Percentiles rank a stretch among this genome's conserved stretches.
Conservation (phyloP, 208 protist species). For the Kentomonas sorsogonicus region DNA sequence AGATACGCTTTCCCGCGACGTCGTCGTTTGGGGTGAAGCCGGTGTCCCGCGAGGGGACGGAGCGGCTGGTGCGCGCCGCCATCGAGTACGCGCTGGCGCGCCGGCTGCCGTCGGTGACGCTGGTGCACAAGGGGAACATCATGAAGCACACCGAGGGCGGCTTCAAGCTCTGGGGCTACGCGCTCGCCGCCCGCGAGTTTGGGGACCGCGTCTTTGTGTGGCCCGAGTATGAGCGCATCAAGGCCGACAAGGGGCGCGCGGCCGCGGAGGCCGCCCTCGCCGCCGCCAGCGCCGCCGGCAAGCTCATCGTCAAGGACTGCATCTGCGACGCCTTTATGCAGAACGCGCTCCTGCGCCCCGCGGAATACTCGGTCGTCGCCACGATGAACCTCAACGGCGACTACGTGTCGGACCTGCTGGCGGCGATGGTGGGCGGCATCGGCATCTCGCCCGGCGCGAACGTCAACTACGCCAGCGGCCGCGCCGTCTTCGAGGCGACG, state of each 20-base stretch:
- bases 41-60: slow-evolving; percentile 36
- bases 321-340: slow-evolving; percentile 51
- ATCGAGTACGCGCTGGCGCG: slow-evolving; percentile 40
- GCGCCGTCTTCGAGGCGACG: slow-evolving; percentile 50
- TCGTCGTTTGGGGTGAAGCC: slow-evolving; percentile 46
- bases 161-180: slow-evolving; percentile 48
- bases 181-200: slow-evolving; percentile 34
- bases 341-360: slow-evolving; percentile 38
- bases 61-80: slow-evolving; percentile 41
- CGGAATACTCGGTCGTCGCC: slow-evolving; percentile 39
- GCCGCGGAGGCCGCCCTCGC: slow-evolving; percentile 22
- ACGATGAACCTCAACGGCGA: slow-evolving; percentile 54
- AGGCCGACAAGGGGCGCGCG: slow-evolving; percentile 27
- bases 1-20: slow-evolving; percentile 35
- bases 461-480: slow-evolving; percentile 48
- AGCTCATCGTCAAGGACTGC: slow-evolving; percentile 51
- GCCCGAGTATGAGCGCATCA: slow-evolving; percentile 29
- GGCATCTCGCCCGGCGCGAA: slow-evolving; percentile 56
- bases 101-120: slow-evolving; percentile 35
- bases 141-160: slow-evolving; percentile 57
- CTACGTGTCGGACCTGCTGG: slow-evolving; percentile 55
- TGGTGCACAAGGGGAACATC: slow-evolving; percentile 62
- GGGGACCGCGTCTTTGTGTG: slow-evolving; percentile 20
- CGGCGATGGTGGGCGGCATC: slow-evolving; percentile 65
- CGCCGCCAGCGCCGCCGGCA: slow-evolving; percentile 22